Evolutionary conservation across 768 basidiomycete species (phyloP).

Genomic region (Lentinula edodes): DNA sequence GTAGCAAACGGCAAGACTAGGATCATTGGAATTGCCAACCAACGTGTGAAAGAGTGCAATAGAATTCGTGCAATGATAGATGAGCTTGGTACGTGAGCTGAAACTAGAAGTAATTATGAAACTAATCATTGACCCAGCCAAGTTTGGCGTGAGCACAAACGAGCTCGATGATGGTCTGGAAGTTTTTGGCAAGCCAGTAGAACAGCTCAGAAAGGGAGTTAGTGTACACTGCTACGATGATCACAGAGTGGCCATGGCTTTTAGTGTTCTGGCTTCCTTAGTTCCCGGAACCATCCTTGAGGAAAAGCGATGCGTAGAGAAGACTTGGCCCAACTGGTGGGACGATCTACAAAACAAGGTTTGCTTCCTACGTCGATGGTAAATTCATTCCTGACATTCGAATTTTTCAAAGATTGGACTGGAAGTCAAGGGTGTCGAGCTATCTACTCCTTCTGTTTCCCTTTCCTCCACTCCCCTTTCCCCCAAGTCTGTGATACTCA

Average conservation of each 20-base stretch:
- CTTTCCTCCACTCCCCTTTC: slow-evolving; percentile 35
- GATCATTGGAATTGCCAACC: slow-evolving; percentile 94
- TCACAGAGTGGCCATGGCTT: slow-evolving; percentile 98
- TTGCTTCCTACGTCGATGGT: background rate
- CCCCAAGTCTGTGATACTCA: slow-evolving; percentile 57
- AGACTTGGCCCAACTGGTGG: slow-evolving; percentile 99
- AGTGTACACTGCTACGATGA: slow-evolving; percentile 97
- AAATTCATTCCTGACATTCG: background rate
- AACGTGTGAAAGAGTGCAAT: slow-evolving; percentile 98
- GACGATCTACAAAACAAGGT: slow-evolving; percentile 97
- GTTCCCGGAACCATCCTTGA: slow-evolving; percentile 77
- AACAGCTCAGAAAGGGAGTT: slow-evolving; percentile 59
- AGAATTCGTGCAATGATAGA: slow-evolving; percentile 96
- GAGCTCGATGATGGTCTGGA: slow-evolving; percentile 93
- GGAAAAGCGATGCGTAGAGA: slow-evolving; percentile 97
- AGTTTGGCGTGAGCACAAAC: slow-evolving; percentile 89
- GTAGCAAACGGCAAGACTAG: slow-evolving; percentile 69
- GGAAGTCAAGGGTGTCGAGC: slow-evolving; percentile 79
- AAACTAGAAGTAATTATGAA: background rate
- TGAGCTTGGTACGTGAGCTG: slow-evolving; percentile 65
- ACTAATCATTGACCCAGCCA: slow-evolving; percentile 44
- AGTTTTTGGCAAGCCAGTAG: slow-evolving; percentile 71
- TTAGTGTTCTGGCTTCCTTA: slow-evolving; percentile 79
- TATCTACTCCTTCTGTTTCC: slow-evolving; percentile 34
- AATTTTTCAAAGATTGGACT: slow-evolving; percentile 68